Evolutionary conservation across 176 grass and related monocot genomes (phyloP).

Genomic region (Raddia distichophylla): DNA sequence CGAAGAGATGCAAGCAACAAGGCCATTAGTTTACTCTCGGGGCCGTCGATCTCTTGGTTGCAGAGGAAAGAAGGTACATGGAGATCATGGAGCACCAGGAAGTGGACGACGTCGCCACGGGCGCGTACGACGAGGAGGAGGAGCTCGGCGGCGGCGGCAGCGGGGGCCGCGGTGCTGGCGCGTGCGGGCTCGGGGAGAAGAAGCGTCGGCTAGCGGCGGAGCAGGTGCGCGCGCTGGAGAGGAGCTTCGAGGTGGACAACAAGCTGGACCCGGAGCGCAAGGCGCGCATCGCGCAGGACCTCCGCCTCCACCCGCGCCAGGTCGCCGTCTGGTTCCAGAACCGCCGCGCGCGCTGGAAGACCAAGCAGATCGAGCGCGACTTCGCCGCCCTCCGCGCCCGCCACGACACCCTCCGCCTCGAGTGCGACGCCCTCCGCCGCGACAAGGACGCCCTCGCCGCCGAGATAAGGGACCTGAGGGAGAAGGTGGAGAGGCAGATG

Average conservation of each 20-base stretch:
- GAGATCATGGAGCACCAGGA: conserved; percentile 37
- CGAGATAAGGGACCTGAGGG: conserved; percentile 47
- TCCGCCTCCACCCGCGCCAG: conserved; percentile 70
- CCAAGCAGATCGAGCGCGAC: conserved; percentile 74
- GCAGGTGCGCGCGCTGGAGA: conserved; percentile 67
- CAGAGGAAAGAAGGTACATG: conserved; percentile 42
- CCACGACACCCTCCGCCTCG: conserved; percentile 50
- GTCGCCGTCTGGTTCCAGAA: conserved; percentile 91
- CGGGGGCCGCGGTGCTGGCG: neutral
- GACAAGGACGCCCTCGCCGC: conserved; percentile 61
- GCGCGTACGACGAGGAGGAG: conserved; percentile 14
- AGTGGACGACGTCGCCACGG: neutral
- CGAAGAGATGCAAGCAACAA: neutral
- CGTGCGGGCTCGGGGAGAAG: conserved; percentile 57
- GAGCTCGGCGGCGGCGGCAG: conserved; percentile 12
- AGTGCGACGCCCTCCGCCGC: conserved; percentile 64
- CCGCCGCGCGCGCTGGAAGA: conserved; percentile 77
- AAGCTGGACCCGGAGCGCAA: conserved; percentile 75
- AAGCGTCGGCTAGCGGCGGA: conserved; percentile 60
- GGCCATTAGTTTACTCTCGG: neutral
- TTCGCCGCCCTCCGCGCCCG: conserved; percentile 49
- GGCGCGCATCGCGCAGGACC: conserved; percentile 55
- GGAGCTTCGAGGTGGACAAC: conserved; percentile 74
- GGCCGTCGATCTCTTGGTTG: neutral
- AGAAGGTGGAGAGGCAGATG: conserved; percentile 36